Evolutionary conservation across 768 basidiomycete species (phyloP).

Genomic region (Russula olivacea): DNA sequence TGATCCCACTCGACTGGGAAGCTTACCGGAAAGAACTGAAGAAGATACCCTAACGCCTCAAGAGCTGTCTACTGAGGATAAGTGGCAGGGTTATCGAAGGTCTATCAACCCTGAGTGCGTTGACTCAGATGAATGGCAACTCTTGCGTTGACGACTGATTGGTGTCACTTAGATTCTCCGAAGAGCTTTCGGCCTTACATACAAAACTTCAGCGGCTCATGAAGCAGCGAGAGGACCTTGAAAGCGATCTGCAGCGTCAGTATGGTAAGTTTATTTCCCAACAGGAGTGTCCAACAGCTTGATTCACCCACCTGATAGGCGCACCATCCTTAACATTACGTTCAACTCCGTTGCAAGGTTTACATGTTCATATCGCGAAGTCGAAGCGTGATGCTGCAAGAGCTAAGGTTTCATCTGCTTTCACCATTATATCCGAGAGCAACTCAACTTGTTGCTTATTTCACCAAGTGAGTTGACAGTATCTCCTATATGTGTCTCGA

Average conservation of each 20-base stretch:
- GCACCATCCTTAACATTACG: conserved; percentile 70
- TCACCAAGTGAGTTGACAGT: conserved; percentile 42
- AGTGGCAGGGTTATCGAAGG: conserved; percentile 41
- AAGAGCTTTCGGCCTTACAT: conserved; percentile 47
- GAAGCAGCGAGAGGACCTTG: conserved; percentile 44
- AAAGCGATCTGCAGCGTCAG: conserved; percentile 45
- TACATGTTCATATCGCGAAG: conserved; percentile 67
- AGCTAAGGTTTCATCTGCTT: conserved; percentile 43
- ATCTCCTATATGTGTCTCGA: not conserved
- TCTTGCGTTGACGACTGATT: not conserved
- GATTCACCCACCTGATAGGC: conserved; percentile 35
- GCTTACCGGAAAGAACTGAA: conserved; percentile 23
- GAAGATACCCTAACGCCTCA: conserved; percentile 24
- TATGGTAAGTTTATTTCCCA: conserved; percentile 41
- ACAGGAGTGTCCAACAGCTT: not conserved
- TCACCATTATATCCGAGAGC: conserved; percentile 56
- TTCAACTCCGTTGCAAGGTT: conserved; percentile 59
- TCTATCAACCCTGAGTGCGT: conserved; percentile 61
- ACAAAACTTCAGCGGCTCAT: conserved; percentile 40
- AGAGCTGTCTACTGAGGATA: conserved; percentile 24
- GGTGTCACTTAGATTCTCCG: conserved; percentile 49
- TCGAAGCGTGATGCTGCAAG: conserved; percentile 54
- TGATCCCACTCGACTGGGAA: not conserved
- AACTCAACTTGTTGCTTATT: conserved; percentile 65
- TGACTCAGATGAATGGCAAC: not conserved